phyloP scores from a whole-genome alignment of 2,329 filamentous ascomycete genomes.

The Diaporthe vaccinii region DNA sequence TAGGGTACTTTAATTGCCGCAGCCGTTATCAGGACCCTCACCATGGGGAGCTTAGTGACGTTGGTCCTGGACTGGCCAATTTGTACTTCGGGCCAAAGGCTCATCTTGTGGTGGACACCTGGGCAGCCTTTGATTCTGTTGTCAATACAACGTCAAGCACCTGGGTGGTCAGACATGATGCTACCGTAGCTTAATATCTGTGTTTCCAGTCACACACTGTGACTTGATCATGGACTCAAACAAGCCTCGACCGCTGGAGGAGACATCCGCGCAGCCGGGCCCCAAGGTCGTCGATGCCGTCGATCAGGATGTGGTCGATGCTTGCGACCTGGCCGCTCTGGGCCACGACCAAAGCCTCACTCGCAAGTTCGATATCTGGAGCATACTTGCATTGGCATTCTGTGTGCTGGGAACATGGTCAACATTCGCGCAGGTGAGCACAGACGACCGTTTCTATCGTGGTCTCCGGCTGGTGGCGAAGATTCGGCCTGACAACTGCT shows the following conservation, averaged over 20 bases:
- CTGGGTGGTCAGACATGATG: background rate
- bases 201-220: background rate
- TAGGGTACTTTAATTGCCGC: background rate
- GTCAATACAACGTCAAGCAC: background rate
- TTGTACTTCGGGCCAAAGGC: background rate
- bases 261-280: background rate
- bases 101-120: background rate
- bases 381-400: conserved; percentile 70
- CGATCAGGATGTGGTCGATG: conserved; percentile 47
- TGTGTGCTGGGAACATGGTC: conserved; percentile 71
- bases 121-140: too few relatives aligned
- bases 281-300: conserved; percentile 2
- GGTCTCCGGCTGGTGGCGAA: background rate
- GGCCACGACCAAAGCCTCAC: conserved; percentile 56
- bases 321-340: conserved; percentile 55
- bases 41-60: background rate
- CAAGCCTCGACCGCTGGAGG: background rate
- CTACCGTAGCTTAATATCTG: background rate
- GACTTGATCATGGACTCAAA: background rate
- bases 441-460: background rate
- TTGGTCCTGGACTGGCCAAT: background rate
- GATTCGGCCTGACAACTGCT: too few relatives aligned
- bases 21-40: conserved; percentile 8
- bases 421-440: conserved; percentile 62
- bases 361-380: conserved; percentile 66